Evolutionary conservation across 2,329 filamentous ascomycete genomes (phyloP).

Genomic region (Hymenoscyphus repandus): DNA sequence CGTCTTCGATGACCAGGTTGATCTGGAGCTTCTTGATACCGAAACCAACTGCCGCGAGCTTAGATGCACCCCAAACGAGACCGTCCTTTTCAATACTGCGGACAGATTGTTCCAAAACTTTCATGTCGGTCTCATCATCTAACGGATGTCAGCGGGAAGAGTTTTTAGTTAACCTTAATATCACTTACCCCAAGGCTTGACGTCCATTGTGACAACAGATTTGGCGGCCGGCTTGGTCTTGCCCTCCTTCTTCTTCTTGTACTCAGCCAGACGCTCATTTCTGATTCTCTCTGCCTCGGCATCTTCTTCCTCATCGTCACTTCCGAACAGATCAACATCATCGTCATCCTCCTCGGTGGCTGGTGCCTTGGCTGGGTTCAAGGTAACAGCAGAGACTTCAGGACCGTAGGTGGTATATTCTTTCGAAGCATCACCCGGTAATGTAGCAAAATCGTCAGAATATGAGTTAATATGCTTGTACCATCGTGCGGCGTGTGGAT

Average conservation of each 20-base stretch:
- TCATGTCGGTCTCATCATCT: conserved; percentile 95
- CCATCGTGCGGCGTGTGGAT: conserved; percentile 92
- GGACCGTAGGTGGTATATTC: conserved; percentile 88
- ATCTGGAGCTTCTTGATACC: conserved; percentile 99
- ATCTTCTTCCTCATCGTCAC: conserved; percentile 91
- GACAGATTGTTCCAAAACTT: conserved; percentile 72
- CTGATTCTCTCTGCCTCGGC: conserved; percentile 77
- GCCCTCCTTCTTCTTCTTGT: conserved; percentile 93
- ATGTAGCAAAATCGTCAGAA: conserved; percentile 85
- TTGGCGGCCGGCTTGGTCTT: conserved; percentile 92
- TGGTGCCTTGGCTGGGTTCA: conserved; percentile 83
- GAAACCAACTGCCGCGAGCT: conserved; percentile 86
- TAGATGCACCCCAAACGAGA: conserved; percentile 91
- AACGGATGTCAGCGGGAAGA: conserved; percentile 20
- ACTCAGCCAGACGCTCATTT: conserved; percentile 86
- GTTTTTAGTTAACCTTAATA: background rate
- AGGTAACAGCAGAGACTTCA: conserved; percentile 67
- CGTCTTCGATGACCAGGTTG: conserved; percentile 95
- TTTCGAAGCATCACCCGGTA: conserved; percentile 87
- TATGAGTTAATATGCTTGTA: conserved; percentile 97
- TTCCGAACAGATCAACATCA: conserved; percentile 89
- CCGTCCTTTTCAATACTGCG: conserved; percentile 85
- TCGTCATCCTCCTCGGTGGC: conserved; percentile 71
- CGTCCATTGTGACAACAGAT: conserved; percentile 90
- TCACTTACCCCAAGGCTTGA: conserved; percentile 96